phyloP scores from a whole-genome alignment of 768 basidiomycete species.

The Flagelloscypha sp. region DNA sequence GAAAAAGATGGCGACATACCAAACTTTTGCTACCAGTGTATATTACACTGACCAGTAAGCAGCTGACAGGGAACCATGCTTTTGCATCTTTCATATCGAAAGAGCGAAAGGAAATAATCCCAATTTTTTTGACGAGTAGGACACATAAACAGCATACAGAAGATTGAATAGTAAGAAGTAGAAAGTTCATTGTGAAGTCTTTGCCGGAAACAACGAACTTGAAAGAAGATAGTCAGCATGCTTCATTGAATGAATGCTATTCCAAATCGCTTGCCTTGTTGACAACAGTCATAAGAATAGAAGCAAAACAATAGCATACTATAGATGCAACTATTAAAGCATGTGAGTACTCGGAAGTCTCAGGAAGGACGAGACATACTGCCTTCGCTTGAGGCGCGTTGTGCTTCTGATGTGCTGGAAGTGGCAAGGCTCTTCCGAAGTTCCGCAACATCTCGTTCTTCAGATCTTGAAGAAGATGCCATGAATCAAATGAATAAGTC shows the following conservation, averaged over 20 bases:
- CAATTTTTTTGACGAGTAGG: constrained; percentile 55
- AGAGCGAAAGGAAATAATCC: constrained; percentile 77
- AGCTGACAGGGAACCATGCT: constrained; percentile 91
- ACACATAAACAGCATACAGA: constrained; percentile 82
- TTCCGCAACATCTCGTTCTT: no score
- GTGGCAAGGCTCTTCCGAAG: no score
- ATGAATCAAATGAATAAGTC: no score
- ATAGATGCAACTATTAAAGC: constrained; percentile 72
- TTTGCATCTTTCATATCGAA: constrained; percentile 82
- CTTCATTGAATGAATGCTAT: no score
- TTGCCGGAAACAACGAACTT: constrained; percentile 93
- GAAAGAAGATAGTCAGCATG: no score
- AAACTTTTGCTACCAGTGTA: constrained; percentile 97
- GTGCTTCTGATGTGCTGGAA: no score
- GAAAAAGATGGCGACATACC: constrained; percentile 40
- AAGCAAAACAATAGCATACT: constrained; percentile 82
- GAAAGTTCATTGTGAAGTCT: constrained; percentile 94
- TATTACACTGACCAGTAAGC: constrained; percentile 86
- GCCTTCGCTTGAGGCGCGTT: no score
- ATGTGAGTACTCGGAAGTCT: neutral
- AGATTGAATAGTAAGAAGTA: constrained; percentile 87
- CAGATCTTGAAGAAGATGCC: no score
- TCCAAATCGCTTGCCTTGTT: constrained; percentile 64
- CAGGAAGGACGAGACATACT: neutral
- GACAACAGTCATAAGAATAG: constrained; percentile 93